Base-by-base conservation (phyloP, 2,329 filamentous ascomycete genomes). In the Beauveria varroae region DNA sequence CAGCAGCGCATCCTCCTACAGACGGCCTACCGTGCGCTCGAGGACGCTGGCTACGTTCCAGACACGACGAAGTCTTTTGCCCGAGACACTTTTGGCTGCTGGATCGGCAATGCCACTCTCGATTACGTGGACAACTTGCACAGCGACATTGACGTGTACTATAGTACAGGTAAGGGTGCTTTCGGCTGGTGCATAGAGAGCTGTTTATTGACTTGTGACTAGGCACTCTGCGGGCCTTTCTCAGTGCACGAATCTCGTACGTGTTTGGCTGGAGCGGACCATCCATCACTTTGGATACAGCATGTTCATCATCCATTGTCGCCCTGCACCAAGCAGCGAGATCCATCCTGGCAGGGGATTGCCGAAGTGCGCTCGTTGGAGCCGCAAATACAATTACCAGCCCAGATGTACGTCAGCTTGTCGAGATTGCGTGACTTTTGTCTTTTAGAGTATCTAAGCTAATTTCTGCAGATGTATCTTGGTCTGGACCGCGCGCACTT, bases 331-430 rank as follows among this genome's bases (percentile, higher is more conserved):
- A 62, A 3, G 75, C 73, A 0, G 74, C 68, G 60, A 64, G 64
- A 8, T 65, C 67, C 1, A 63, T 73, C 0, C 65, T 66, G 9
- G 26, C 64, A 0, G 70, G 70, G 3, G 74, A 76, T 16, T 71
- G 69, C 43, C 53, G 65, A 0, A 66, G 68, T 60, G 74, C 72
- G 0, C 57, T 76, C 5, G 74, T 73, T 1, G 76, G 75, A 5
- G 77, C 75, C n/a, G 70, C 72, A 16, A 76, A 74, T 46, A 62
- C 75, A n/a, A 72, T 77, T 43, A 71, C 68, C 6, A 46, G 54
- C 20, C 24, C 40, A 20, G 20, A 46, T n/a, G 41, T 28, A 49
- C 24, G 46, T 28, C 26, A 24, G 14, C 46, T 26, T 28, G 16
- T 26, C 26, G 2, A 14, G 3, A 3, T 30, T 28, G 1, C 12